These are phyloP conservation scores for Penicillium canescens DNA, from an alignment of 495 filamentous ascomycete species.

Conservation along the genomic window DNA sequence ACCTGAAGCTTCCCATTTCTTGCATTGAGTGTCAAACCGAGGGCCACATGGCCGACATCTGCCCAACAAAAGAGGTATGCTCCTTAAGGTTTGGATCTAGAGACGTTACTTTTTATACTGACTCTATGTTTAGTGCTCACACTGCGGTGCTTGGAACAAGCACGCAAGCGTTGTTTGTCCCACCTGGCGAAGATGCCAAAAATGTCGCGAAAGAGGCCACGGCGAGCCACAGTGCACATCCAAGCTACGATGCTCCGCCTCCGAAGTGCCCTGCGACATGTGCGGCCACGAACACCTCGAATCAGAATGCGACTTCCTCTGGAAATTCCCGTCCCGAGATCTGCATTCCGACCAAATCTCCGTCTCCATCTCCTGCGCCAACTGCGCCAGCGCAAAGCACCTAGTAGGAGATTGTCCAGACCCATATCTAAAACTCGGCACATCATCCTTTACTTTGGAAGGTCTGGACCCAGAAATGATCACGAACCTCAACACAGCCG, in stretches of 20 bases:
- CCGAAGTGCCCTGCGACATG: conserved; percentile 46
- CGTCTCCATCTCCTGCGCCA: conserved; percentile 49
- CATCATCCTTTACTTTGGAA: conserved; percentile 37
- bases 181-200: conserved; percentile 40
- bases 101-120: not conserved
- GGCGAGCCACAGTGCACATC: conserved; percentile 36
- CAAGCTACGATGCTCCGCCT: conserved; percentile 34
- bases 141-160: conserved; percentile 42
- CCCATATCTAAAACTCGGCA: conserved; percentile 17
- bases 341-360: conserved; percentile 23
- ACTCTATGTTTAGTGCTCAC: conserved; percentile 32
- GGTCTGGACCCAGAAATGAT: conserved; percentile 36
- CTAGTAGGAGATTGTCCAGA: conserved; percentile 49
- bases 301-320: conserved; percentile 42
- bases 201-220: conserved; percentile 50
- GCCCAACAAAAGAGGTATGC: conserved; percentile 44
- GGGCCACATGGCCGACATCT: conserved; percentile 47
- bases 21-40: conserved; percentile 46
- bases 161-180: conserved; percentile 43
- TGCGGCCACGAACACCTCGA: conserved; percentile 47
- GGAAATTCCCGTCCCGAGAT: conserved; percentile 34
- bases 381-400: conserved; percentile 47
- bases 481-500: conserved; percentile 36
- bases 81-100: not conserved
- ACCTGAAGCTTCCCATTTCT: conserved; percentile 64